phyloP scores from a whole-genome alignment of 1,139 yeast genomes.

The Hemisphaericaspora lyxosophila region DNA sequence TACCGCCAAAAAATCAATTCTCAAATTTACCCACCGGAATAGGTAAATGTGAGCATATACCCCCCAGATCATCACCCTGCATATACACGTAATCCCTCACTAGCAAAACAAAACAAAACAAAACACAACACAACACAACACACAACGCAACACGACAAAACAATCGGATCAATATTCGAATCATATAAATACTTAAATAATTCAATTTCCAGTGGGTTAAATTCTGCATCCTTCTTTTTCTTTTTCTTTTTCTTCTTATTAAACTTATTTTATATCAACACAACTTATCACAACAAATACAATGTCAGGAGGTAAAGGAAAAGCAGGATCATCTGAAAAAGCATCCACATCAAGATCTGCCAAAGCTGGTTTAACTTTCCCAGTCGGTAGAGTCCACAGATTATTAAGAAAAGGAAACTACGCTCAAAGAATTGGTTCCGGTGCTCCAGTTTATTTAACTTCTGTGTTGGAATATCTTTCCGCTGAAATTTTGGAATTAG shows the following conservation, averaged over 20 bases:
- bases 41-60: conserved; percentile 3
- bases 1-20: conserved; percentile 1
- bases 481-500: conserved; percentile 96
- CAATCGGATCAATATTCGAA: not conserved
- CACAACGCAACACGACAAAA: not conserved
- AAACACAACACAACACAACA: too few species aligned
- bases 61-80: not conserved
- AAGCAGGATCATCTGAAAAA: conserved; percentile 90
- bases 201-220: not conserved
- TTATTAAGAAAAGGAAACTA: conserved; percentile 96
- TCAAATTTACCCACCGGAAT: conserved; percentile 2
- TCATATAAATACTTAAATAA: conserved; percentile 5
- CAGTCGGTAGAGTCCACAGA: conserved; percentile 99
- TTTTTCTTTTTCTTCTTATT: conserved; percentile 1
- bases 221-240: not conserved
- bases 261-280: conserved; percentile 4
- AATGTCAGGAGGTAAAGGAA: conserved; percentile 99
- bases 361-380: conserved; percentile 98
- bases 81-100: not conserved
- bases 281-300: conserved; percentile 1
- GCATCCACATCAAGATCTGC: conserved; percentile 97
- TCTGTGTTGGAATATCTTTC: conserved; percentile 95
- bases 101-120: not conserved
- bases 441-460: conserved; percentile 94
- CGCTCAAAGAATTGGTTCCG: conserved; percentile 99